Percentiles rank a stretch among this genome's conserved stretches.
These are phyloP conservation scores for Dicorynia guianensis DNA, from an alignment of 306 rosid species.

Conservation along the genomic window DNA sequence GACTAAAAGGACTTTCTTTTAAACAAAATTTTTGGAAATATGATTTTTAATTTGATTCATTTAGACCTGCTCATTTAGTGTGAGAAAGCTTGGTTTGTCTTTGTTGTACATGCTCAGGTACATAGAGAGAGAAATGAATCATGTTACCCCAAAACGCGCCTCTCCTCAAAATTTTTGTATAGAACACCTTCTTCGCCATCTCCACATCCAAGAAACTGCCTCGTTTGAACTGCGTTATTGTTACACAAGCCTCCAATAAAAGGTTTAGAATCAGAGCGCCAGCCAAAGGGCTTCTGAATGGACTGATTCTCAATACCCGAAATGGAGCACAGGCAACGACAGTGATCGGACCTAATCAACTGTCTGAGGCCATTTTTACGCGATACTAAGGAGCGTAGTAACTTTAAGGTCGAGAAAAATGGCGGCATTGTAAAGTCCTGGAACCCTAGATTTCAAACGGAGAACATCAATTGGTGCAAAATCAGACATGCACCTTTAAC, in stretches of 20 bases:
- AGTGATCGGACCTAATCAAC: conserved; percentile 47
- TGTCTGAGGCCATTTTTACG: conserved; percentile 45
- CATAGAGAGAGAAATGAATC: not conserved
- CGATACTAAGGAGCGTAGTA: conserved; percentile 58
- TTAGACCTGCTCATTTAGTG: no score
- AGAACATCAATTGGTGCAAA: conserved; percentile 13
- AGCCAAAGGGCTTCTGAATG: conserved; percentile 41
- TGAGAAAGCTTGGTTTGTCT: no score
- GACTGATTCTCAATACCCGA: conserved; percentile 42
- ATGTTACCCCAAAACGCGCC: conserved; percentile 78
- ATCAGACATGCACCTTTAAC: not conserved
- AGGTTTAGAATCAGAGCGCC: conserved; percentile 28
- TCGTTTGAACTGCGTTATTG: conserved; percentile 47
- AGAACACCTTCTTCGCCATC: conserved; percentile 86
- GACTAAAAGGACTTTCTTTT: no score
- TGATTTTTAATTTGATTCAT: no score
- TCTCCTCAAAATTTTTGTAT: conserved; percentile 85
- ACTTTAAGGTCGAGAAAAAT: conserved; percentile 67
- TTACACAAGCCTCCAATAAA: conserved; percentile 24
- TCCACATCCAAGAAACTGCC: conserved; percentile 85
- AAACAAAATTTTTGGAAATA: no score
- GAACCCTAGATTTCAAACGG: conserved; percentile 20
- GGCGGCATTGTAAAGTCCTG: conserved; percentile 66
- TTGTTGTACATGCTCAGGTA: not conserved
- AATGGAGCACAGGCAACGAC: conserved; percentile 52